Conservation (phyloP, 2,329 filamentous ascomycete genomes). For the Microsporum audouinii region DNA sequence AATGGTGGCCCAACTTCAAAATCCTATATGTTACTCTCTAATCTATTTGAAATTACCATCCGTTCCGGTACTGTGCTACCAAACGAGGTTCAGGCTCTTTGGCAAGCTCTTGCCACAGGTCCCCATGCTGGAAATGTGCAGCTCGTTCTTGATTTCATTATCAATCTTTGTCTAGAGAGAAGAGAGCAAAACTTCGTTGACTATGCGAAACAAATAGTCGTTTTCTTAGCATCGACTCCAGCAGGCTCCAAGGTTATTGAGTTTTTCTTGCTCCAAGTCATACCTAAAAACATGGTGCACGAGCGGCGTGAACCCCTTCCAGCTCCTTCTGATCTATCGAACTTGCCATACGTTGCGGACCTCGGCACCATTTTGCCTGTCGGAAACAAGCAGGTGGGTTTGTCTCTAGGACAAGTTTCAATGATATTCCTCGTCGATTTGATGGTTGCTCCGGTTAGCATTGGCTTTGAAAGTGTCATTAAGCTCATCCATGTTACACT, state of each 20-base stretch:
- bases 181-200: conserved; percentile 97
- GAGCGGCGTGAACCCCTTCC: conserved; percentile 64
- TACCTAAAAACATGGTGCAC: conserved; percentile 92
- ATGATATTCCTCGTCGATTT: conserved; percentile 89
- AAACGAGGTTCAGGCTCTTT: conserved; percentile 93
- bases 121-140: conserved; percentile 90
- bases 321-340: conserved; percentile 54
- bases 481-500: conserved; percentile 81
- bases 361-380: conserved; percentile 66
- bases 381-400: conserved; percentile 80
- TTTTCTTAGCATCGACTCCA: conserved; percentile 78
- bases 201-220: conserved; percentile 95
- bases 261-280: conserved; percentile 81
- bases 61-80: conserved; percentile 78
- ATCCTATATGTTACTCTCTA: conserved; percentile 90
- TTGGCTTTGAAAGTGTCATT: conserved; percentile 68
- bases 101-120: conserved; percentile 90
- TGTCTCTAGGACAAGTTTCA: conserved; percentile 85
- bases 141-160: conserved; percentile 90
- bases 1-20: conserved; percentile 81
- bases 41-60: conserved; percentile 92
- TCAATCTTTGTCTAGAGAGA: conserved; percentile 80
- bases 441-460: conserved; percentile 81
- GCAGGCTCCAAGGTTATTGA: conserved; percentile 87
- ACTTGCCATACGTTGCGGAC: conserved; percentile 82